phyloP scores from a whole-genome alignment of 768 basidiomycete species.

The Phanerodontia chrysosporium region DNA sequence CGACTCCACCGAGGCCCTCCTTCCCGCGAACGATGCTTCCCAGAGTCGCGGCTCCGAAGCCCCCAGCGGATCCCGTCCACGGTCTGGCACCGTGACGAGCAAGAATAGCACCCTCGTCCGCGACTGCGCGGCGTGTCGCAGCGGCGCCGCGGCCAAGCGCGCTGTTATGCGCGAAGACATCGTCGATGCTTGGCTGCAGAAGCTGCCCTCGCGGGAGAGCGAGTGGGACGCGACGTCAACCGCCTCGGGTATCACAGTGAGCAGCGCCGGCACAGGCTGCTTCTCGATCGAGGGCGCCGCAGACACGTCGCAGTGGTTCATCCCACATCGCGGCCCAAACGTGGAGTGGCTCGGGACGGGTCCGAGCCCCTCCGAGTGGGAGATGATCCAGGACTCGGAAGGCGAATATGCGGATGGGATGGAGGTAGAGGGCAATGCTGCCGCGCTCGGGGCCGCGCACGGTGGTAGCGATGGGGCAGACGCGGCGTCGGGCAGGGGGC shows the following conservation, averaged over 20 bases:
- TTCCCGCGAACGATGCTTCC: not conserved
- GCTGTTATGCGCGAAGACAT: not conserved
- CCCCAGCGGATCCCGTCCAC: not conserved
- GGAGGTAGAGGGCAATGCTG: no score
- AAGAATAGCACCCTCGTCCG: not conserved
- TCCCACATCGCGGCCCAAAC: not conserved
- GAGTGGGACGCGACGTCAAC: not conserved
- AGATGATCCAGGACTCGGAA: not conserved
- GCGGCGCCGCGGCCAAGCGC: not conserved
- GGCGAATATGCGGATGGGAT: no score
- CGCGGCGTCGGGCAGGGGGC: no score
- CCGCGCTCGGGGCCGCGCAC: no score
- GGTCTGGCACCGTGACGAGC: not conserved
- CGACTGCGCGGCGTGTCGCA: not conserved
- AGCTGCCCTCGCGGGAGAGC: not conserved
- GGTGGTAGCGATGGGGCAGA: not conserved
- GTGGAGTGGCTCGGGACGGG: not conserved
- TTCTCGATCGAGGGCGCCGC: not conserved
- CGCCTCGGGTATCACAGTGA: not conserved
- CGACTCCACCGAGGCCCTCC: not conserved
- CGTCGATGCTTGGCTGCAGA: not conserved
- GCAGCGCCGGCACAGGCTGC: not conserved
- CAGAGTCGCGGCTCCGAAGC: not conserved
- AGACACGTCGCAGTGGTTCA: not conserved
- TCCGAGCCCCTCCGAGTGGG: not conserved